A percentile compares a stretch with the other conserved stretches of the same genome.
These are phyloP conservation scores for Fusarium protoensiforme DNA, from an alignment of 2,329 filamentous ascomycete genomes.

Conservation along the genomic window DNA sequence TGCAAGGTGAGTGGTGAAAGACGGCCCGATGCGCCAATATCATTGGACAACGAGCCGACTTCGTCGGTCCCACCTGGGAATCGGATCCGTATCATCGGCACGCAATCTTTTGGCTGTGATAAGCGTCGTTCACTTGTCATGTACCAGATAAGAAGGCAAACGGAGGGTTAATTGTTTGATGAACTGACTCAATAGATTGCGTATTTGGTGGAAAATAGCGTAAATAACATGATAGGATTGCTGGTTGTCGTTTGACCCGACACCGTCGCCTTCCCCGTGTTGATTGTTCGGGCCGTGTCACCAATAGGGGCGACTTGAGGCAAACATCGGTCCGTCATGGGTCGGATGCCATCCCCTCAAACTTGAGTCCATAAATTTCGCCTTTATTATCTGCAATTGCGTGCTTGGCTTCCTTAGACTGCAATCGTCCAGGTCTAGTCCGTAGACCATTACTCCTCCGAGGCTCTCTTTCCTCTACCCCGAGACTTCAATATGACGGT, in stretches of 20 bases:
- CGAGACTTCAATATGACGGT: background rate
- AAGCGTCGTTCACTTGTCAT: background rate
- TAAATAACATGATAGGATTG: background rate
- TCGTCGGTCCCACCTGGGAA: background rate
- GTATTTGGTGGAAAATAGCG: background rate
- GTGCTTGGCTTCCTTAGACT: background rate
- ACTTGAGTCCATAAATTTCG: background rate
- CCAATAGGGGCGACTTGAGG: background rate
- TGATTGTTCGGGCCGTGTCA: background rate
- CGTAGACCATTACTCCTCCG: background rate
- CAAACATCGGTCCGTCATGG: background rate
- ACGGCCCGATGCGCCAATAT: background rate
- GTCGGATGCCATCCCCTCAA: background rate
- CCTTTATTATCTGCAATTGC: background rate
- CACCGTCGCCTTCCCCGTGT: fast-evolving
- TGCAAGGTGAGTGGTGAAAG: background rate
- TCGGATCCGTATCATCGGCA: background rate
- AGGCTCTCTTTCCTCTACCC: background rate
- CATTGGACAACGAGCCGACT: background rate
- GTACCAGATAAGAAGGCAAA: background rate
- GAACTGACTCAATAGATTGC: background rate
- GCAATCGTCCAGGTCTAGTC: background rate
- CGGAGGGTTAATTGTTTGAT: fast-evolving
- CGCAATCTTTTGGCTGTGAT: background rate
- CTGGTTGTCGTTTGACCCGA: background rate